A percentile compares a stretch with the other conserved stretches of the same genome.
Evolutionary conservation across 176 grass and related monocot species (phyloP).

Genomic region (Poa annua): DNA sequence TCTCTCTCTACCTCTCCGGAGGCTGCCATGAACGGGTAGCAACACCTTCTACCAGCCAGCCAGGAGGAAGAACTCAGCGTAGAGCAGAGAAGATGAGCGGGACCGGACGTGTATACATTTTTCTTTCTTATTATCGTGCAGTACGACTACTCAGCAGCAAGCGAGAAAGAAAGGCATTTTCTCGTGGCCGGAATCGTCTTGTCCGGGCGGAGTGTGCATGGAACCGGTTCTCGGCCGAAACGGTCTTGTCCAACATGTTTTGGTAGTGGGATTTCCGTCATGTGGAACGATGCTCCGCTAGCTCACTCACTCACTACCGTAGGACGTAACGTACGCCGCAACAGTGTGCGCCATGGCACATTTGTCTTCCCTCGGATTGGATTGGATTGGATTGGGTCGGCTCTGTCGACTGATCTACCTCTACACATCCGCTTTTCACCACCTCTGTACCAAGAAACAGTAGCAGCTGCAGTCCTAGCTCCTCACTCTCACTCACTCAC

Average conservation of each 20-base stretch:
- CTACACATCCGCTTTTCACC: neutral
- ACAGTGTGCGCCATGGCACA: neutral
- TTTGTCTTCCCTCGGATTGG: neutral
- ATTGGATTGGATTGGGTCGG: neutral
- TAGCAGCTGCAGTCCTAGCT: neutral
- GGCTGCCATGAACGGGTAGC: neutral
- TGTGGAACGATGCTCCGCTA: neutral
- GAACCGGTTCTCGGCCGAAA: neutral
- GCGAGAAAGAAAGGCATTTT: neutral
- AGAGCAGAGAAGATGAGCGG: neutral
- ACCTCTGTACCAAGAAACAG: neutral
- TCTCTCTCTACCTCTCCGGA: neutral
- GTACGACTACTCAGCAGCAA: neutral
- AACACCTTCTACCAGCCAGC: neutral
- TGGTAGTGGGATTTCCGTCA: slow-evolving; percentile 13
- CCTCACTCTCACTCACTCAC: neutral
- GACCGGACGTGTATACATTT: neutral
- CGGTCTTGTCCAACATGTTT: neutral
- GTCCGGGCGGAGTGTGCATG: slow-evolving; percentile 9
- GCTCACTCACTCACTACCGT: neutral
- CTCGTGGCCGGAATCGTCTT: neutral
- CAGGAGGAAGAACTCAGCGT: neutral
- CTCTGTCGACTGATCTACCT: neutral
- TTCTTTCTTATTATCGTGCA: neutral
- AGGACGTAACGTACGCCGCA: neutral